These are phyloP conservation scores for Akanthomyces lecanii DNA, from an alignment of 2,329 filamentous ascomycete species.

Conservation along the genomic window DNA sequence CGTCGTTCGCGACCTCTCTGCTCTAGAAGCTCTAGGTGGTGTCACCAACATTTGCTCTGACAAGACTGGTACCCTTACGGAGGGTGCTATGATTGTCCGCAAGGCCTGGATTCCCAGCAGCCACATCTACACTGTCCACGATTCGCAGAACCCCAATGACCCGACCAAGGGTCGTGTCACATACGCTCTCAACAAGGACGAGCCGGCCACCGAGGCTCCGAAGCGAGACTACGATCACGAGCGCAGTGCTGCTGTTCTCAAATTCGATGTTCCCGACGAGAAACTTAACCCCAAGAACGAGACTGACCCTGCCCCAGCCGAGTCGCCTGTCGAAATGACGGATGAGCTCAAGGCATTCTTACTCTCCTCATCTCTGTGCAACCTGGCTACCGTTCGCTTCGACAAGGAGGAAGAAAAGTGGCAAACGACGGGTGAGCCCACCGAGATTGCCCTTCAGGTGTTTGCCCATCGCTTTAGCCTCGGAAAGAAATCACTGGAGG, in stretches of 20 bases:
- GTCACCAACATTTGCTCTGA: constrained; percentile 72
- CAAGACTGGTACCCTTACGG: constrained; percentile 67
- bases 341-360: constrained; percentile 49
- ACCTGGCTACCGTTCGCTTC: constrained; percentile 55
- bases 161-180: constrained; percentile 56
- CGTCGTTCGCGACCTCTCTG: constrained; percentile 61
- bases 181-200: constrained; percentile 36
- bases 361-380: constrained; percentile 59
- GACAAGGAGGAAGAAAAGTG: constrained; percentile 54
- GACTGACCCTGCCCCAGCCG: constrained; percentile 33
- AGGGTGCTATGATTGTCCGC: constrained; percentile 66
- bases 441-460: constrained; percentile 72
- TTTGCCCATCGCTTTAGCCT: constrained; percentile 65
- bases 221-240: constrained; percentile 56
- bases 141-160: constrained; percentile 57
- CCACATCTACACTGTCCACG: constrained; percentile 55
- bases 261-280: constrained; percentile 58
- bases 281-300: constrained; percentile 40
- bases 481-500: constrained; percentile 51
- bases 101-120: constrained; percentile 61
- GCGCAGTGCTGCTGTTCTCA: constrained; percentile 56
- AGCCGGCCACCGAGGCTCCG: constrained; percentile 31
- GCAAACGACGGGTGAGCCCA: constrained; percentile 67
- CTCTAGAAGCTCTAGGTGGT: constrained; percentile 64
- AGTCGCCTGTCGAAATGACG: constrained; percentile 37